phyloP scores from a whole-genome alignment of 2,329 filamentous ascomycete species.

The Penicillium sp. region DNA sequence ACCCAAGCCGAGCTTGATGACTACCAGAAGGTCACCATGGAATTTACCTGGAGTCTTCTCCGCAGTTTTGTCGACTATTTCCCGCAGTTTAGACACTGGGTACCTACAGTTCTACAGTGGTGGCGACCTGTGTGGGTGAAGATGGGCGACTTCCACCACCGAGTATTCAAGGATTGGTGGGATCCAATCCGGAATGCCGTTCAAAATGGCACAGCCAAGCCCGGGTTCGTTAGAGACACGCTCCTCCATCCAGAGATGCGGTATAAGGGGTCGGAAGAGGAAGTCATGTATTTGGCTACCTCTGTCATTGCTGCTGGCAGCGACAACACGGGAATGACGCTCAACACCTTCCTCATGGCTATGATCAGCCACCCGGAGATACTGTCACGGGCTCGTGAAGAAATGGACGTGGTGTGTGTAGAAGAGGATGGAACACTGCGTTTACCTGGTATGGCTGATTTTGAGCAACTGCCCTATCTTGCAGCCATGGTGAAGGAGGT shows the following conservation, averaged over 20 bases:
- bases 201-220: constrained; percentile 30
- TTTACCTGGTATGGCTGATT: constrained; percentile 24
- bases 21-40: constrained; percentile 37
- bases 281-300: constrained; percentile 44
- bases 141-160: constrained; percentile 35
- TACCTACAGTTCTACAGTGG: constrained; percentile 34
- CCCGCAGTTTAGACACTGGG: constrained; percentile 27
- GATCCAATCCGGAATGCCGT: constrained; percentile 26
- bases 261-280: constrained; percentile 35
- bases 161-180: constrained; percentile 40
- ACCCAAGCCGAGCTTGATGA: constrained; percentile 37
- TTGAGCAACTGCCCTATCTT: constrained; percentile 27
- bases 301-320: constrained; percentile 46
- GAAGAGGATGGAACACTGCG: constrained; percentile 6
- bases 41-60: constrained; percentile 39
- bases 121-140: constrained; percentile 27
- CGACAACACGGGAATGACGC: constrained; percentile 45
- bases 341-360: constrained; percentile 36
- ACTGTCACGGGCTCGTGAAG: constrained; percentile 20
- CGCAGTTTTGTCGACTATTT: constrained; percentile 41
- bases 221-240: constrained; percentile 38
- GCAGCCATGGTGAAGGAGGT: constrained; percentile 30
- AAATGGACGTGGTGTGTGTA: background rate
- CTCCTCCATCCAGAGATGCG: constrained; percentile 29
- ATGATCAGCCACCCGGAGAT: constrained; percentile 25